Base-by-base conservation (phyloP, 805 yeast species). In the Candida odintsovae region DNA sequence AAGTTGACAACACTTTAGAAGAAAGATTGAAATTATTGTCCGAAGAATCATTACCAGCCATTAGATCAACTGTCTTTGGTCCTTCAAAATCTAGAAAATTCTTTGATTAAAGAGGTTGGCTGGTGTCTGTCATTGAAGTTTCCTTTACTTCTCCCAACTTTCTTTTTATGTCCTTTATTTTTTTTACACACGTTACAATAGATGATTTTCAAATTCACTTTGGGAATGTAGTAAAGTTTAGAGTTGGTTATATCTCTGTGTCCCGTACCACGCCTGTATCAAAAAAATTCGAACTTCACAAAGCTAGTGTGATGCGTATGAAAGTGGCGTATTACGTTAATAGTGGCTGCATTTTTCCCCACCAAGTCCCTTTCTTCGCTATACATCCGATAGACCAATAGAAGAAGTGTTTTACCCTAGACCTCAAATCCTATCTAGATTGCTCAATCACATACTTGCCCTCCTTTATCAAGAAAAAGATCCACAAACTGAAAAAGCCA, bases 1-100 rank as follows among this genome's bases (percentile, higher is more conserved):
- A 85, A 58, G 88, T 94, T 47, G 76, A 87, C 70, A 94, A 94
- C 73, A 90, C 99, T 41, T 77, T 94, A 61, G 97, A 90, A 61
- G 97, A 90, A 74, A 87, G 99, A 71, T 80, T 94, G 62, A 78
- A 83, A 59, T 70, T 94, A 51, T 76, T 94, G 59, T 77, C 86
- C 35, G 86, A 86, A 64, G 87, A 82, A 60, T 86, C 96, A 8
- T 78, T 94, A 56, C 99, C 99, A 42, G 95, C 90, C 46, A 82
- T 94, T 53, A 83, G 98, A 71, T 74, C 86, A 52, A 95, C 90
- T 62, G 71, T 92, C 63, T 94, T 90, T 63, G 96, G 96, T 51
- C 81, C 86, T 47, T 84, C 96, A 16, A 68, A 77, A 47, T 70
- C 92, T 46, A 87, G 98, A 78, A 88, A 87, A 75, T 92, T 87